Evolutionary conservation across 1,139 yeast genomes (phyloP).

Genomic region (Diutina neorugosa): DNA sequence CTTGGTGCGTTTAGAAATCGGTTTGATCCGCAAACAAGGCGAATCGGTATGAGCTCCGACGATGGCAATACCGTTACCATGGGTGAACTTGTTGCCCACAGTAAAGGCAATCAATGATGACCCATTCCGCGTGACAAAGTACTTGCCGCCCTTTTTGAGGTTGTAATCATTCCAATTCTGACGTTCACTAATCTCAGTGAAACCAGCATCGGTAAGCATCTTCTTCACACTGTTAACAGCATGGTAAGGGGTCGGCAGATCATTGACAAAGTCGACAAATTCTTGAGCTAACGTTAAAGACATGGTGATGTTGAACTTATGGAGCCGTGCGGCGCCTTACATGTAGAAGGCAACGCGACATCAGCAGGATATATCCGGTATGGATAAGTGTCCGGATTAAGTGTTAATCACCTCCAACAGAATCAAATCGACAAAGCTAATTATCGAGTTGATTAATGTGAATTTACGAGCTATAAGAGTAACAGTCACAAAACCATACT

Average conservation of each 20-base stretch:
- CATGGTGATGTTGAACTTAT: neutral
- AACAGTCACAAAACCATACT: too few species aligned
- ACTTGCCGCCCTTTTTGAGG: slow-evolving; percentile 48
- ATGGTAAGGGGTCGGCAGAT: slow-evolving; percentile 91
- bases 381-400: too few species aligned
- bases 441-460: too few species aligned
- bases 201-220: slow-evolving; percentile 48
- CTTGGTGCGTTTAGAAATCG: slow-evolving; percentile 58
- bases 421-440: too few species aligned
- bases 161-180: slow-evolving; percentile 48
- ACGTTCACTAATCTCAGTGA: slow-evolving; percentile 62
- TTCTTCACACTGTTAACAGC: slow-evolving; percentile 61
- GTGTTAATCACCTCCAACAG: too few species aligned
- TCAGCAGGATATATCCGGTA: neutral
- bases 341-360: neutral
- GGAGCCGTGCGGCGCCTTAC: neutral
- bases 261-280: slow-evolving; percentile 68
- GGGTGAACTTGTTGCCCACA: slow-evolving; percentile 58
- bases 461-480: too few species aligned
- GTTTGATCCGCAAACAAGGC: slow-evolving; percentile 85
- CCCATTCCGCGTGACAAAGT: slow-evolving; percentile 75
- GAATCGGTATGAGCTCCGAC: slow-evolving; percentile 95
- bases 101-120: slow-evolving; percentile 84
- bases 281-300: slow-evolving; percentile 27
- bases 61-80: slow-evolving; percentile 80